Evolutionary conservation across 805 yeast genomes (phyloP), one percentile per base, ranked within the genome.

Genomic region (Barnettozyma salicaria): DNA sequence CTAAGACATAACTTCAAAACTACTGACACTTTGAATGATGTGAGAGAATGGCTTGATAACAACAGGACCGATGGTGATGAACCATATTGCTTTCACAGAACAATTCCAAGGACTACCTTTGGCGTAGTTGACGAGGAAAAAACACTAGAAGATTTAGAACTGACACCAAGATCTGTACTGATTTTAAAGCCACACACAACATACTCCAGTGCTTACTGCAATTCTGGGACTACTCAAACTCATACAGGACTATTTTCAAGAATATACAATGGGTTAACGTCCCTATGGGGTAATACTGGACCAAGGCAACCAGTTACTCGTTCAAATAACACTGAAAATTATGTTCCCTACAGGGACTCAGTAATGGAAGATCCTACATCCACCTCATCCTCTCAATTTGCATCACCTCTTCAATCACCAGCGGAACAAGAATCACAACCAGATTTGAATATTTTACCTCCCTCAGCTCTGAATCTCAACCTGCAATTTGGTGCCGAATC

Each of bases 141-240:
- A 41, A 60, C 76, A 3, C 61, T 88, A 26, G 55, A 54, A 19
- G 70, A 65, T 4, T 62, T 88, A 37, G 77, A 75, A 17, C 61
- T 88, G 35, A 68, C 74, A 12, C 89, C 90, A 3, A 67, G 94
- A 40, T 79, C 94, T 9, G 85, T 82, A 0, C 58, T 88, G 32
- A 78, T 85, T 18, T 62, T 88, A 45, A 82, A 83, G 52, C 89
- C 92, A 0, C 63, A 68, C 21, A 52, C 52, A 18, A 54, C 55
- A 19, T 55, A 48, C 27, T 14, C 55, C n/a, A 36, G 52, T 41
- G 58, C 65, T 33, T 50, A 57, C 45, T 12, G 47, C 48, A 39
- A 49, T 46, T 50, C 56, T 11, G 17, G 21, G 10, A 17, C 36
- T 3, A 24, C 13, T 14, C 30, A 27, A 11, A 14, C 43, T 4